A percentile compares a stretch with the other conserved stretches of the same genome.
Conservation (phyloP, 2,329 filamentous ascomycete species). For the Aaosphaeria pasadenensis region DNA sequence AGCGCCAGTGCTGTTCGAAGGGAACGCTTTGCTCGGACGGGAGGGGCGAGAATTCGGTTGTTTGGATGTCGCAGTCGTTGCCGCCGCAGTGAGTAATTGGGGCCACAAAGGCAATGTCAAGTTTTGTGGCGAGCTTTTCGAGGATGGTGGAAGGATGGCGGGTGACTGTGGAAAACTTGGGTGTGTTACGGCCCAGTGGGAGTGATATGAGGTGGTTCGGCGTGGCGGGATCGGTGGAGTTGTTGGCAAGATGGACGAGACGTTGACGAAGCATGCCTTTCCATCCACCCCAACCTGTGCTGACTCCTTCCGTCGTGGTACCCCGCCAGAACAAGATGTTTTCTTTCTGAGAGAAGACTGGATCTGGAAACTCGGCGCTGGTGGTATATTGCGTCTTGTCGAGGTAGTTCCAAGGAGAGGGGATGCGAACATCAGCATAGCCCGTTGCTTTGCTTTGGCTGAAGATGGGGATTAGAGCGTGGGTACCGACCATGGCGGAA, state of each 20-base stretch:
- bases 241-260: slow-evolving; percentile 58
- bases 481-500: slow-evolving; percentile 59
- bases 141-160: slow-evolving; percentile 50
- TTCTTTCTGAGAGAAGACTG: slow-evolving; percentile 59
- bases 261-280: slow-evolving; percentile 66
- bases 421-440: slow-evolving; percentile 76
- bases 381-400: slow-evolving; percentile 55
- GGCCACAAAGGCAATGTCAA: slow-evolving; percentile 58
- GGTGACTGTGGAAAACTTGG: slow-evolving; percentile 56
- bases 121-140: slow-evolving; percentile 46
- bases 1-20: slow-evolving; percentile 49
- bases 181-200: slow-evolving; percentile 51
- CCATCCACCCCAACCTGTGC: slow-evolving; percentile 30
- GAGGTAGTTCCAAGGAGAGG: slow-evolving; percentile 61
- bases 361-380: slow-evolving; percentile 51
- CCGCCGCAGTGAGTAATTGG: slow-evolving; percentile 56
- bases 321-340: slow-evolving; percentile 73
- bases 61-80: slow-evolving; percentile 53
- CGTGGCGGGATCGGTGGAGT: slow-evolving; percentile 15
- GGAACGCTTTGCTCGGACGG: slow-evolving; percentile 35
- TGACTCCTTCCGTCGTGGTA: slow-evolving; percentile 54
- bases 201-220: slow-evolving; percentile 31
- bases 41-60: slow-evolving; percentile 50
- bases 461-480: slow-evolving; percentile 70
- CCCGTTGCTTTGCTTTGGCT: slow-evolving; percentile 69